Percentiles rank a stretch among this genome's conserved stretches.
Conservation (phyloP, 805 yeast species). For the Pichia paraexigua region DNA sequence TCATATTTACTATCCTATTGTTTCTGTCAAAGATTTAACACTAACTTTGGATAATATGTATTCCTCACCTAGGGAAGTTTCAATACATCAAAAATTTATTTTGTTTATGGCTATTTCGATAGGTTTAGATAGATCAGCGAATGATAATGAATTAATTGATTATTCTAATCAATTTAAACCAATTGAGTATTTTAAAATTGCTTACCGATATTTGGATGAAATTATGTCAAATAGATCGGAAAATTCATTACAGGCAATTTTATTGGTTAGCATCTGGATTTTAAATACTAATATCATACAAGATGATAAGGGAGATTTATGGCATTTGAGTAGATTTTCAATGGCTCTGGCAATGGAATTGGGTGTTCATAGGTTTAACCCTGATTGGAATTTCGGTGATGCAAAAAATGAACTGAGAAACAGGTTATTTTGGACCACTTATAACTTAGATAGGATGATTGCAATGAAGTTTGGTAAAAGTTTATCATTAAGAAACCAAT, state of each 20-base stretch:
- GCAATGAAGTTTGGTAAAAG: conserved; percentile 23
- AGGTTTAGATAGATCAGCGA: conserved; percentile 8
- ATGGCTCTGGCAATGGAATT: conserved; percentile 24
- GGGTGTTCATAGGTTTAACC: conserved; percentile 21
- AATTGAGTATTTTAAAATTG: conserved; percentile 19
- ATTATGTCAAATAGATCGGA: conserved; percentile 17
- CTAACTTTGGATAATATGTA: conserved; percentile 9
- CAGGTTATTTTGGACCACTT: conserved; percentile 22
- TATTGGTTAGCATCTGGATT: conserved; percentile 19
- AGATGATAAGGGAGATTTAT: conserved; percentile 22
- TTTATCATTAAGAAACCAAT: conserved; percentile 19
- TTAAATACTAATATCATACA: conserved; percentile 15
- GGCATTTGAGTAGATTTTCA: conserved; percentile 20
- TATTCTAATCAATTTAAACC: conserved; percentile 16
- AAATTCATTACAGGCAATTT: conserved; percentile 17
- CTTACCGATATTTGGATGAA: conserved; percentile 18
- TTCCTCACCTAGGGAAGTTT: conserved; percentile 9
- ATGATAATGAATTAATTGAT: conserved; percentile 1
- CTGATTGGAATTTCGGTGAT: conserved; percentile 22
- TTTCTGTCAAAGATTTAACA: conserved; percentile 12
- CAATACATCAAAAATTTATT: conserved; percentile 17
- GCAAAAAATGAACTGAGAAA: conserved; percentile 17
- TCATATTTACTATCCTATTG: conserved; percentile 17
- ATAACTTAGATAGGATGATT: conserved; percentile 19
- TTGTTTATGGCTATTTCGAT: conserved; percentile 20